Conservation (phyloP, 345 rosid species). For the Brassica carinata region DNA sequence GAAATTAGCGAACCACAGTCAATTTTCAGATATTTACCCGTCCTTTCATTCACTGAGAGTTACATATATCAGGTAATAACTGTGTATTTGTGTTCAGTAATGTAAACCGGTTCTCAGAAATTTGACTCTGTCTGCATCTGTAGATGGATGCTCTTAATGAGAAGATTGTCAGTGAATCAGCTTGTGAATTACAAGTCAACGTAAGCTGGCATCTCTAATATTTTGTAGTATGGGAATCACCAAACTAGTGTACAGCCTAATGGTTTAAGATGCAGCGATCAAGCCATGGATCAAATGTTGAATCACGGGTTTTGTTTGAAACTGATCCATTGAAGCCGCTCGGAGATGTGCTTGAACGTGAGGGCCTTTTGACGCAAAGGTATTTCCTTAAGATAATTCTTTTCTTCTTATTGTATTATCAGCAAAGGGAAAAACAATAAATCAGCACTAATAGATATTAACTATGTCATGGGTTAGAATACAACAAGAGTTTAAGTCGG, state of each 20-base stretch:
- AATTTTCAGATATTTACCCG: constrained; percentile 66
- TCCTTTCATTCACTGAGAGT: constrained; percentile 80
- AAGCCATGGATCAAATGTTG: constrained; percentile 34
- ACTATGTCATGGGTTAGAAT: constrained; percentile 50
- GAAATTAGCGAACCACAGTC: constrained; percentile 58
- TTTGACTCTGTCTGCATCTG: constrained; percentile 35
- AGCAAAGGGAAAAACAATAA: background rate
- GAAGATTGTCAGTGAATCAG: constrained; percentile 52
- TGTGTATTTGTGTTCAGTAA: background rate
- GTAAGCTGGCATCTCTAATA: constrained; percentile 32
- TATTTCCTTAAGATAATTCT: constrained; percentile 13
- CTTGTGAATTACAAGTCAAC: constrained; percentile 26
- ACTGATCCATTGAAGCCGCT: constrained; percentile 61
- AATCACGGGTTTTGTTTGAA: constrained; percentile 41
- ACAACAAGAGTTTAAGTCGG: constrained; percentile 61
- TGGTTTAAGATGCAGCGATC: constrained; percentile 43
- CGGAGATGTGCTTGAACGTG: constrained; percentile 50
- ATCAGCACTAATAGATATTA: constrained; percentile 5
- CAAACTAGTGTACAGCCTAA: constrained; percentile 18
- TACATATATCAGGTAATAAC: constrained; percentile 79
- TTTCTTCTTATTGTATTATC: background rate
- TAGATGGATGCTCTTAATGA: constrained; percentile 88
- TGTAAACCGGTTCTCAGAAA: background rate
- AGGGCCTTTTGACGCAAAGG: constrained; percentile 71
- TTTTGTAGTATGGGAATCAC: constrained; percentile 6